These are phyloP conservation scores for Aulographum hederae DNA, from an alignment of 2,329 filamentous ascomycete genomes.

Conservation along the genomic window DNA sequence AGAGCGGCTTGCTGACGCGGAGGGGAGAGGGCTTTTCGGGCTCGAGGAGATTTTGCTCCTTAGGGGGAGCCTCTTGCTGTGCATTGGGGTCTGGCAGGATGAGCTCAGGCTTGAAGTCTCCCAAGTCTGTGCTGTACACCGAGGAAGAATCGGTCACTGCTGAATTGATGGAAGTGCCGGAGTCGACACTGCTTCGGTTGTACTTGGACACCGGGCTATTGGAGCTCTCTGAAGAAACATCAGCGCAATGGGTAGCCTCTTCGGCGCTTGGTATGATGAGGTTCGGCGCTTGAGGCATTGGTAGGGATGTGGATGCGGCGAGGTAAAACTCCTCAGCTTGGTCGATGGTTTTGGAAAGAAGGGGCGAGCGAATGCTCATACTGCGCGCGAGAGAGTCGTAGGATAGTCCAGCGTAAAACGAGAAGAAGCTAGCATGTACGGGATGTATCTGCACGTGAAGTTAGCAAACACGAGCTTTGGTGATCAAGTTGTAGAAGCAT, in stretches of 20 bases:
- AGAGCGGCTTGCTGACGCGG: background rate
- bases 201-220: too few relatives aligned
- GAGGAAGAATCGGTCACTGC: background rate
- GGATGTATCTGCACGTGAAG: slow-evolving; percentile 18
- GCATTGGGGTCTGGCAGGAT: too few relatives aligned
- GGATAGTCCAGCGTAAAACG: slow-evolving; percentile 19
- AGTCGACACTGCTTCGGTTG: too few relatives aligned
- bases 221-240: too few relatives aligned
- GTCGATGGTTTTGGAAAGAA: slow-evolving; percentile 13
- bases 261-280: too few relatives aligned
- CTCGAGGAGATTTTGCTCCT: too few relatives aligned
- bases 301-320: slow-evolving; percentile 1
- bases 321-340: slow-evolving; percentile 11
- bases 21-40: background rate
- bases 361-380: slow-evolving; percentile 11
- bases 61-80: too few relatives aligned
- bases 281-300: background rate
- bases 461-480: background rate
- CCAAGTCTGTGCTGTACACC: too few relatives aligned
- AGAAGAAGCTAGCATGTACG: slow-evolving; percentile 15
- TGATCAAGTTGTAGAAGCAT: background rate
- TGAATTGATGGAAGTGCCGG: background rate
- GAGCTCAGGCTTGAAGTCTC: too few relatives aligned
- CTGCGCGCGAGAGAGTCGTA: slow-evolving; percentile 18
- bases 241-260: too few relatives aligned